Evolutionary conservation across 2,329 filamentous ascomycete genomes (phyloP), one percentile per base, ranked within the genome.

Genomic region (Beauveria australis): DNA sequence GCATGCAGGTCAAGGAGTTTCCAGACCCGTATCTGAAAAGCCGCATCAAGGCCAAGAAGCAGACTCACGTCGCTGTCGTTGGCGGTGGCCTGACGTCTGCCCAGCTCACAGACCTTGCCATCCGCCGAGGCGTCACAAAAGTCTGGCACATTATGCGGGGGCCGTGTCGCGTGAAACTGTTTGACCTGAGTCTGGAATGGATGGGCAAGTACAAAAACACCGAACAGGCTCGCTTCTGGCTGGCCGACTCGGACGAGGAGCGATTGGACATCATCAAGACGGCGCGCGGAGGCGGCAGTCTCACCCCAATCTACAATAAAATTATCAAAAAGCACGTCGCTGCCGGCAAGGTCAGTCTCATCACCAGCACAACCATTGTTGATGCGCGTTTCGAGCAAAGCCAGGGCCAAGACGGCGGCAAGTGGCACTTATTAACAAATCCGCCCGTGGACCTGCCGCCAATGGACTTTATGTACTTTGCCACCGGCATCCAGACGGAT

Each of bases 121-220:
- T 92, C 61, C 79, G 81, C 9, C 78, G 79, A 26, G 87, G 88
- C 0, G 85, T 90, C 0, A 79, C 76, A 1, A 88, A 85, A 63
- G 85, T 92, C 0, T 89, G 81, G 77, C 82, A 89, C 56, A 68
- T 93, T 28, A 86, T 92, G 81, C 80, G 90, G 0, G 78, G 81
- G 0, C 73, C 76, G 0, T 66, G 81, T 14, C 75, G 77, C 66
- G 80, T 91, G 54, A 93, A 93, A 72, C 86, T 88, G 62, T 93
- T 93, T 65, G 90, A 93, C 66, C 81, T 93, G 26, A 83, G 86
- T 61, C 78, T 93, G 1, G 80, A 83, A 53, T 94, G 90, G 90
- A 88, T 93, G 72, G 88, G 87, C 10, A 93, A 93, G 70, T 93
- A 89, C 71, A 85, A 87, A 60, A 93, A 93, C 69, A 82, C 85